Conservation (phyloP, 1,139 yeast species). For the Hyphopichia wangnamkhiaoensis region DNA sequence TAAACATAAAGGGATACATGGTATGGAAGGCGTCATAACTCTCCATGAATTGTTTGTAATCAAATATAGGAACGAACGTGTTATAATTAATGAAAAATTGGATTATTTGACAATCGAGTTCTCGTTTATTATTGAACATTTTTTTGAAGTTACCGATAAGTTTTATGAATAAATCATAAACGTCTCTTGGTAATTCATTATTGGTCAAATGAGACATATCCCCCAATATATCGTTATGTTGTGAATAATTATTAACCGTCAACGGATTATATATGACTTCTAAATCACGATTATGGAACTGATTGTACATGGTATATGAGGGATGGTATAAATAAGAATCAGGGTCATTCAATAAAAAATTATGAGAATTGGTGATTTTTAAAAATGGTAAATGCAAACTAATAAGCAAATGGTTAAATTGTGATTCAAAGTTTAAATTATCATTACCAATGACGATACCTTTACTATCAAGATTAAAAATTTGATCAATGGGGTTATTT, state of each 20-base stretch:
- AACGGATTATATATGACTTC: slow-evolving; percentile 47
- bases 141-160: slow-evolving; percentile 49
- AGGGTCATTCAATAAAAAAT: slow-evolving; percentile 46
- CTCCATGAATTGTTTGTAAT: slow-evolving; percentile 57
- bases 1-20: slow-evolving; percentile 54
- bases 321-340: slow-evolving; percentile 47
- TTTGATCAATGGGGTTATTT: slow-evolving; percentile 51
- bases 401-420: slow-evolving; percentile 47
- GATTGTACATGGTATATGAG: slow-evolving; percentile 39
- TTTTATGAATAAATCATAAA: slow-evolving; percentile 47
- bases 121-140: slow-evolving; percentile 42
- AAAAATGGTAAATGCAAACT: slow-evolving; percentile 48
- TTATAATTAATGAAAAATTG: slow-evolving; percentile 59
- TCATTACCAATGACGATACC: slow-evolving; percentile 52
- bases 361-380: slow-evolving; percentile 50
- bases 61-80: slow-evolving; percentile 61
- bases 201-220: slow-evolving; percentile 20
- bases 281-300: slow-evolving; percentile 41
- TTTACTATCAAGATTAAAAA: slow-evolving; percentile 45
- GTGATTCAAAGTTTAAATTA: slow-evolving; percentile 50
- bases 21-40: slow-evolving; percentile 59
- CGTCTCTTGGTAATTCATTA: slow-evolving; percentile 38
- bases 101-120: slow-evolving; percentile 53
- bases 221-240: slow-evolving; percentile 18
- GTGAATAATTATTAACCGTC: slow-evolving; percentile 26